A percentile compares a stretch with the other conserved stretches of the same genome.
Conservation (phyloP, 441 rosid genomes). For the Adansonia gregorii region DNA sequence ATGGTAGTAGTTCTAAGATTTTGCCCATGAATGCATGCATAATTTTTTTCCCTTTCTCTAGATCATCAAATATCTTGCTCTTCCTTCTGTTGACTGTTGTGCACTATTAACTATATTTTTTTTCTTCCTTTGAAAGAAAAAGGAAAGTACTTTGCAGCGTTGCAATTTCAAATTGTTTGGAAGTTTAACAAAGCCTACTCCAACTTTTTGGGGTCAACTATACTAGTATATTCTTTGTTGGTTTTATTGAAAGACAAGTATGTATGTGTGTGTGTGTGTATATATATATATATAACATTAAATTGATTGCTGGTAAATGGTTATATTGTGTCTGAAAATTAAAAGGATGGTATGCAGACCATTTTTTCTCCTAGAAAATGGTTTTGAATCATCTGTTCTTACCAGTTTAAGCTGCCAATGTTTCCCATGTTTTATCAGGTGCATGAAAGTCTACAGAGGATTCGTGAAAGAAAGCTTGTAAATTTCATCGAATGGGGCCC, state of each 20-base stretch:
- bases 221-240: not conserved
- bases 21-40: not conserved
- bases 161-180: not conserved
- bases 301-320: conserved; percentile 8
- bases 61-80: not conserved
- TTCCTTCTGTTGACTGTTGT: not conserved
- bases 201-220: not conserved
- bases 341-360: not conserved
- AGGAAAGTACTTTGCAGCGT: not conserved
- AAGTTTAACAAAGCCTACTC: not conserved
- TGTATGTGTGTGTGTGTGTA: too few relatives aligned
- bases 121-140: not conserved
- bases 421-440: conserved; percentile 53
- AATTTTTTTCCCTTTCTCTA: not conserved
- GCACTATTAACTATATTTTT: not conserved
- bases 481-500: conserved; percentile 99
- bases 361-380: not conserved
- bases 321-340: not conserved
- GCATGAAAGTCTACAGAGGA: conserved; percentile 96
- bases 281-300: not conserved
- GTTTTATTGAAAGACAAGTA: not conserved
- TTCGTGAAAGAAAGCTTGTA: conserved; percentile 96
- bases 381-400: not conserved
- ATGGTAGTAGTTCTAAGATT: not conserved
- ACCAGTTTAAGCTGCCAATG: not conserved